Conservation (phyloP, 2,329 filamentous ascomycete genomes). For the Pyricularia pennisetigena region DNA sequence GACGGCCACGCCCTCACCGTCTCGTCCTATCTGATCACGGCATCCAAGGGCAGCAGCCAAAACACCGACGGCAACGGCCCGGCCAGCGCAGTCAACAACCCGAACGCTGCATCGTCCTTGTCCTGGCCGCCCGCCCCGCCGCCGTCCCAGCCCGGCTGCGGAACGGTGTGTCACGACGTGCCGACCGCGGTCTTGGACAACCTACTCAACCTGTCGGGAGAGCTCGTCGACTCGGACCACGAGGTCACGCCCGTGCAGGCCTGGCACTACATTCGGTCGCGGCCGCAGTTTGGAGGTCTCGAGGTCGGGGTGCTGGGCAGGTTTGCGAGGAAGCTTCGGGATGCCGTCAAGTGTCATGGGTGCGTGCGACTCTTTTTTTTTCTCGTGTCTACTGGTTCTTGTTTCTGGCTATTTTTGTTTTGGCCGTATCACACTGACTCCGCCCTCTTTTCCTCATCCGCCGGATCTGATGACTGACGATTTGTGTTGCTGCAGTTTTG, state of each 20-base stretch:
- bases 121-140: neutral
- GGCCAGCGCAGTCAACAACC: too few species aligned
- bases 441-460: neutral
- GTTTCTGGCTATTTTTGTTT: neutral
- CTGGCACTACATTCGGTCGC: conserved; percentile 23
- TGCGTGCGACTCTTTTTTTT: conserved; percentile 11
- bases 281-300: conserved; percentile 20
- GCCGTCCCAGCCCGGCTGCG: neutral
- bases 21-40: conserved; percentile 12
- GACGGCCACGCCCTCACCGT: conserved; percentile 17
- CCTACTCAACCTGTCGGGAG: conserved; percentile 13
- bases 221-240: conserved; percentile 10
- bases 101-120: neutral
- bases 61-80: neutral
- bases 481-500: conserved; percentile 3
- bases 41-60: neutral
- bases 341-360: conserved; percentile 27
- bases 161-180: conserved; percentile 6
- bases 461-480: neutral
- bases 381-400: neutral
- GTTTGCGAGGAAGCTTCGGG: conserved; percentile 17
- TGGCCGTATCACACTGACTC: neutral
- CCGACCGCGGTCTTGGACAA: conserved; percentile 14
- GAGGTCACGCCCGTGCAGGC: conserved; percentile 29
- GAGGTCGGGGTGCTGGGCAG: conserved; percentile 16